Base-by-base conservation (phyloP, 2,329 filamentous ascomycete genomes). In the Colletotrichum nymphaeae region DNA sequence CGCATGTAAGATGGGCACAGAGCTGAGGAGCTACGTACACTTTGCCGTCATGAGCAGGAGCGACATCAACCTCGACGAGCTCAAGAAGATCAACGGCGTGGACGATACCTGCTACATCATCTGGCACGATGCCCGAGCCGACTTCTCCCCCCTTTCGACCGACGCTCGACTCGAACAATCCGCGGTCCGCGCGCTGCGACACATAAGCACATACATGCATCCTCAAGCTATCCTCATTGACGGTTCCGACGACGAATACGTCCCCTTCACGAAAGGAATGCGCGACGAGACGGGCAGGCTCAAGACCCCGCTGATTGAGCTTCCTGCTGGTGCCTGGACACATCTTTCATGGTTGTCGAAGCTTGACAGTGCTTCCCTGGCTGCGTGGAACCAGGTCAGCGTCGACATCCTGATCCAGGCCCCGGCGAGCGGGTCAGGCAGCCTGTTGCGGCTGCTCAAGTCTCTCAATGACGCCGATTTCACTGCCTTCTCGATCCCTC, bases 351-450 rank as follows among this genome's bases (percentile, higher is more conserved):
- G 95, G 95, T 86, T 98, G 53, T 90, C 93, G 1, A 91, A 92
- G 75, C 86, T 98, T 14, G 94, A 97, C 79, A 90, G 93, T 73
- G 84, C 87, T 22, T 92, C 95, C 35, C 84, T 98, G 70, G 88
- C 86, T 76, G 93, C 89, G 42, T 98, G 95, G 95, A 92, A 96
- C 80, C 89, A 91, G 59, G 86, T 94, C 5, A 90, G 88, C 49
- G 87, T 98, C 74, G 95, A 98, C 76, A 94, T 99, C 66, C 82
- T 98, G 14, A 90, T 98, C 9, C 94, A 97, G 72, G 94, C 94
- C 1, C 89, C 91, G 7, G 84, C 91, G 3, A 87, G 88, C 9
- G 92, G 93, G 24, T 92, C 94, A 2, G 95, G 94, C 12, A 93
- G 92, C 63, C 81, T 98, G 35, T 89, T 94, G 63, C 89, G 94